Evolutionary conservation across 805 yeast species (phyloP).

Genomic region (Kodamaea kakaduensis): DNA sequence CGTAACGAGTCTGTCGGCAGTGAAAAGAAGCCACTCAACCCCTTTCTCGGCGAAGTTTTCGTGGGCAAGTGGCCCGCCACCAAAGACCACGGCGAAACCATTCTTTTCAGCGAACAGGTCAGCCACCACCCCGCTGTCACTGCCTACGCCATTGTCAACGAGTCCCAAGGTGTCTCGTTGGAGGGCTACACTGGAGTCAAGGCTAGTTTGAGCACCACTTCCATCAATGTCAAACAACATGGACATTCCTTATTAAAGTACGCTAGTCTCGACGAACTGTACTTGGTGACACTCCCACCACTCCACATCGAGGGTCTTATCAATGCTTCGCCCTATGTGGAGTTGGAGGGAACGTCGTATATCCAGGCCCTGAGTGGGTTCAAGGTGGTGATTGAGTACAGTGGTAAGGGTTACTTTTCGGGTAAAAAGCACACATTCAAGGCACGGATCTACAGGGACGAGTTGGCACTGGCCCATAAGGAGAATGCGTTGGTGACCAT

Average conservation of each 20-base stretch:
- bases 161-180: conserved; percentile 59
- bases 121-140: conserved; percentile 97
- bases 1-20: conserved; percentile 90
- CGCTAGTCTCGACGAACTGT: conserved; percentile 55
- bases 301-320: conserved; percentile 91
- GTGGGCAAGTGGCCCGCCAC: conserved; percentile 79
- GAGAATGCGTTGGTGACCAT: conserved; percentile 74
- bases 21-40: conserved; percentile 96
- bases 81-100: conserved; percentile 65
- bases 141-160: conserved; percentile 81
- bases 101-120: conserved; percentile 84
- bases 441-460: conserved; percentile 67
- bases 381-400: conserved; percentile 66
- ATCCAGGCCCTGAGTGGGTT: conserved; percentile 83
- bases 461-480: conserved; percentile 44
- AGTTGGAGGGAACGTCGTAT: conserved; percentile 82
- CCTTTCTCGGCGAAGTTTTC: conserved; percentile 91
- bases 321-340: conserved; percentile 90
- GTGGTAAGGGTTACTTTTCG: conserved; percentile 91
- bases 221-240: conserved; percentile 82
- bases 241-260: conserved; percentile 83
- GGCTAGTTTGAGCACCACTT: conserved; percentile 73
- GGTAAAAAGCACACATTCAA: conserved; percentile 94
- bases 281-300: conserved; percentile 85
- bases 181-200: conserved; percentile 90